Evolutionary conservation across 2,329 filamentous ascomycete species (phyloP), one percentile per base, ranked within the genome.

Genomic region (Fusarium pseudograminearum): DNA sequence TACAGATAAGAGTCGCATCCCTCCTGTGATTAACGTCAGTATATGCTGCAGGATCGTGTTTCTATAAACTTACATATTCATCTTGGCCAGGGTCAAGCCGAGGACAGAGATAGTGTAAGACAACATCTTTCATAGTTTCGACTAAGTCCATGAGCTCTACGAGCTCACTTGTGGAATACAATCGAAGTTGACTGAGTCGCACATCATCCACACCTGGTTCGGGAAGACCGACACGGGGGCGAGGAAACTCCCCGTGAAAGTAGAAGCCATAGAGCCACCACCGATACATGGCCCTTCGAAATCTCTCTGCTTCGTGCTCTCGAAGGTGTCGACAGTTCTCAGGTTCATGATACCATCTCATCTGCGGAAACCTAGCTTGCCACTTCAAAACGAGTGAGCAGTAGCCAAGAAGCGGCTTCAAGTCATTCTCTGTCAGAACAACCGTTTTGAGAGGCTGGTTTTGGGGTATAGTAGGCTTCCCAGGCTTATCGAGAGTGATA

Each of bases 261-360:
- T 85, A 83, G 34, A 81, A 80, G 9, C 84, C 80, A 65, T 85
- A 88, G 6, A 86, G 78, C 85, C 85, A 87, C 85, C 85, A 88
- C 33, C 80, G 77, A 52, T 85, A 86, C 31, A 88, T 74, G 1
- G 84, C 85, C 64, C 81, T 80, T 7, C 86, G 82, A 52, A 87
- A 79, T 48, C 85, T 81, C n/a, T 75, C 67, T 30, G 78, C 78
- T 70, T 88, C 86, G 28, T 79, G 75, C 0, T 73, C 54, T 10
- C 76, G 75, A 8, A 88, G 78, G 38, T 78, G 79, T 18, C 86
- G 82, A 41, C 83, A 82, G 48, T 83, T 76, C 57, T 83, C 81
- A 1, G 81, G 80, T 12, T 80, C 73, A 3, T 83, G 78, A 66
- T 85, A 83, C 83, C 83, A 85, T 56, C 80, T 78, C 70, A 85